Base-by-base conservation (phyloP, 2,329 filamentous ascomycete genomes). In the Sodiomyces alkalinus region DNA sequence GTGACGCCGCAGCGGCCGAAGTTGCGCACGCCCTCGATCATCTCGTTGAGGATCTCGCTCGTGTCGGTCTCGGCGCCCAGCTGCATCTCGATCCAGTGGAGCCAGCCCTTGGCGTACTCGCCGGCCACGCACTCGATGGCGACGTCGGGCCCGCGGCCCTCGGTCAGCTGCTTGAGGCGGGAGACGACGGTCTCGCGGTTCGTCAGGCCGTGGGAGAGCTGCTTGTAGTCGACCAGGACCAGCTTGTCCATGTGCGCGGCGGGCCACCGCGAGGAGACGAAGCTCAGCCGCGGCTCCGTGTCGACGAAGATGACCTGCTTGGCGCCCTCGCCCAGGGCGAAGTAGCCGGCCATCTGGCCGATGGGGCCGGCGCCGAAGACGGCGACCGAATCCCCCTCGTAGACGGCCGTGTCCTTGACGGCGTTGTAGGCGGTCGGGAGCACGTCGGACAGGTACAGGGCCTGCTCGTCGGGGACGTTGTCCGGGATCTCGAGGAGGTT, bases 291-390 rank as follows among this genome's bases (percentile, higher is more conserved):
- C 52, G 64, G 71, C 33, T 68, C 80, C 4, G 68, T 69, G 45
- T 92, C 85, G 39, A 92, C 74, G 36, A 86, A 67, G 40, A 92
- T 86, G 36, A 92, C 64, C 35, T 79, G 68, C 25, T 56, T 64
- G 0, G 83, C 83, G 7, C 80, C 80, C 31, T 83, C 72, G n/a
- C 70, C 54, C 31, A 81, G 60, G 1, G 75, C 71, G 55, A 87
- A 92, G 29, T 81, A 60, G 1, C 75, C 79, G 3, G 65, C 69
- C 78, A 92, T 90, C 44, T 92, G 80, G 0, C 85, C 83, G 28
- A 92, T 80, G 1, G 82, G 85, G 0, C 83, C 83, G 0, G 76
- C 80, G n/a, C 82, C 83, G 35, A 81, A 92, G 34, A 92, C 73
- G 19, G 80, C 82, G 2, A 92, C 82, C 2, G 74, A 60, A 41